A percentile compares a stretch with the other conserved stretches of the same genome.
phyloP scores from a whole-genome alignment of 306 rosid genomes.

The Trifolium dubium region DNA sequence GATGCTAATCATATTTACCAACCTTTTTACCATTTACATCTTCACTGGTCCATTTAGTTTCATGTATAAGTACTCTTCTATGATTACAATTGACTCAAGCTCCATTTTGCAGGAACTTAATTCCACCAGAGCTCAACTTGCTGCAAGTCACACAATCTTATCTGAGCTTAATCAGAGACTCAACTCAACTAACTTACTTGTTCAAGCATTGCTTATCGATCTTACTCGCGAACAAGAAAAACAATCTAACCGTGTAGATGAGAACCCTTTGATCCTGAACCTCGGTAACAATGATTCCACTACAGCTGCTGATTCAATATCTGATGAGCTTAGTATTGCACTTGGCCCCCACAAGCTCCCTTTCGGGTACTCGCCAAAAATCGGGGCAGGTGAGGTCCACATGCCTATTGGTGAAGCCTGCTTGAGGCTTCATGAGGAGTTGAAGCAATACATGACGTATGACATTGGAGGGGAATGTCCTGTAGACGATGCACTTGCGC shows the following conservation, averaged over 20 bases:
- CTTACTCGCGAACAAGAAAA: conserved; percentile 49
- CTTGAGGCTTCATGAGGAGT: conserved; percentile 44
- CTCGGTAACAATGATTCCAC: conserved; percentile 19
- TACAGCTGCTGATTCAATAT: neutral
- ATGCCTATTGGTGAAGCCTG: conserved; percentile 47
- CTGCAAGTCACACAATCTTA: conserved; percentile 43
- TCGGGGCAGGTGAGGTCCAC: conserved; percentile 43
- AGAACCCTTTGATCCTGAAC: neutral
- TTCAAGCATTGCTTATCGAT: conserved; percentile 56
- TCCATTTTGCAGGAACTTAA: conserved; percentile 49
- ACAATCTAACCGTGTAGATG: conserved; percentile 15
- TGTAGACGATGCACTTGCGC: conserved; percentile 47
- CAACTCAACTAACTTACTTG: conserved; percentile 53
- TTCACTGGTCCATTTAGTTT: conserved; percentile 47
- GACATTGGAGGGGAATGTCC: conserved; percentile 58
- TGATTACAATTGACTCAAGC: conserved; percentile 30
- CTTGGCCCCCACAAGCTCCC: conserved; percentile 60
- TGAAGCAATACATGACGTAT: conserved; percentile 52
- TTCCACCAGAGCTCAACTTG: conserved; percentile 52
- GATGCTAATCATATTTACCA: conserved; percentile 48
- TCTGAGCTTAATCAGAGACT: conserved; percentile 50
- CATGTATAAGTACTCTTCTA: conserved; percentile 29
- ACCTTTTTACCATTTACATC: conserved; percentile 52
- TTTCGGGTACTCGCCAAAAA: conserved; percentile 38
- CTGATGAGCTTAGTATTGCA: conserved; percentile 43